Conservation (phyloP, 2,329 filamentous ascomycete genomes). For the Knufia fluminis region DNA sequence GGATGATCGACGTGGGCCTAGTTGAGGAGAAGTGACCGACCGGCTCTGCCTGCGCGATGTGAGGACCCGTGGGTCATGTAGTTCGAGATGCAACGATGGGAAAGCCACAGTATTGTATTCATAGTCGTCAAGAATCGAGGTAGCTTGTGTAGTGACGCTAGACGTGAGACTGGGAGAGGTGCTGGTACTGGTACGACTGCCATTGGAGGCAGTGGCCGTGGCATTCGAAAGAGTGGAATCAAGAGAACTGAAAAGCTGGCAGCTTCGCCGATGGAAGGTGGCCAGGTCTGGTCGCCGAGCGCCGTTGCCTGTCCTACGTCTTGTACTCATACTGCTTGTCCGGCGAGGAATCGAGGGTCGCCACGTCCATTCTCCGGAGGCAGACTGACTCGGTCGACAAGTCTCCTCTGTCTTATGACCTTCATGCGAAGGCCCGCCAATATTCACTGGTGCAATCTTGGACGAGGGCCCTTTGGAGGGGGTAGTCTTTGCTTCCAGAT, state of each 20-base stretch:
- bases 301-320: not conserved
- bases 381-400: not conserved
- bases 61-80: not conserved
- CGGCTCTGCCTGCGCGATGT: not conserved
- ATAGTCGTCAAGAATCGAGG: not conserved
- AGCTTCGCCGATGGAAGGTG: conserved; percentile 8
- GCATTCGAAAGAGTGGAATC: conserved; percentile 7
- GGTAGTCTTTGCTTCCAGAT: too few relatives aligned
- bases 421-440: not conserved
- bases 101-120: not conserved
- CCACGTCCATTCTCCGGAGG: conserved; percentile 2
- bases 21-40: not conserved
- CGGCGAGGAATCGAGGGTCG: conserved; percentile 6
- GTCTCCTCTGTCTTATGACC: not conserved
- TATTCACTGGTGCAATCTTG: not conserved
- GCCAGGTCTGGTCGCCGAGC: not conserved
- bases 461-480: too few relatives aligned
- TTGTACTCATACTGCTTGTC: conserved; percentile 5
- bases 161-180: conserved; percentile 4
- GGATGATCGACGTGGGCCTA: not conserved
- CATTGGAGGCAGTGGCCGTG: not conserved
- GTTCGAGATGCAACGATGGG: not conserved
- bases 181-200: not conserved
- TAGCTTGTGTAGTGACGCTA: not conserved
- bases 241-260: conserved; percentile 6